phyloP scores from a whole-genome alignment of 2,329 filamentous ascomycete genomes.

The Fusarium phyllophilum region DNA sequence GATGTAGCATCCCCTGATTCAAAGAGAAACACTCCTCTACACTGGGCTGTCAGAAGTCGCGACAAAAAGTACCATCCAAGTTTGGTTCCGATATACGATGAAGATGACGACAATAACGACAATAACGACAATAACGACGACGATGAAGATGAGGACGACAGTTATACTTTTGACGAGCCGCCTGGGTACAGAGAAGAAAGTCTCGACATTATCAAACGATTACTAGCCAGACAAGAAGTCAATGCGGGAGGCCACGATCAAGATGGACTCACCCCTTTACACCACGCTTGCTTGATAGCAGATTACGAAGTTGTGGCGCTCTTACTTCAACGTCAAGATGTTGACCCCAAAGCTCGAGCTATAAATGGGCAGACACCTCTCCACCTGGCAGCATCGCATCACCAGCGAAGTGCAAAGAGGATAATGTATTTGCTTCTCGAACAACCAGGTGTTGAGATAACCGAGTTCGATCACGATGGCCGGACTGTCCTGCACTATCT shows the following conservation, averaged over 20 bases:
- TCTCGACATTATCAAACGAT: slow-evolving; percentile 3
- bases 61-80: not conserved
- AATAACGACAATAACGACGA: not conserved
- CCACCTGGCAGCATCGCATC: not conserved
- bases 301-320: not conserved
- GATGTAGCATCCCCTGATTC: not conserved
- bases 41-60: slow-evolving; percentile 10
- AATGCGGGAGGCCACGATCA: not conserved
- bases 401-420: not conserved
- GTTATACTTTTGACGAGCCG: not conserved
- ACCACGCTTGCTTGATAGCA: not conserved
- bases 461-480: not conserved
- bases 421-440: slow-evolving; percentile 2
- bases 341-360: not conserved
- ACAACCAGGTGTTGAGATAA: not conserved
- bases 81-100: not conserved
- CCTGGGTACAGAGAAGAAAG: not conserved
- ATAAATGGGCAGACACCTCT: slow-evolving; percentile 3
- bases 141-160: not conserved
- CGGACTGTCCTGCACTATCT: slow-evolving; percentile 4
- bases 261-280: not conserved
- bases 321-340: slow-evolving; percentile 6
- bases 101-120: not conserved
- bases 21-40: not conserved
- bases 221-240: not conserved